Percentiles rank a stretch among this genome's conserved stretches.
Evolutionary conservation across 495 filamentous ascomycete species (phyloP).

Genomic region (Penicillium salamii): DNA sequence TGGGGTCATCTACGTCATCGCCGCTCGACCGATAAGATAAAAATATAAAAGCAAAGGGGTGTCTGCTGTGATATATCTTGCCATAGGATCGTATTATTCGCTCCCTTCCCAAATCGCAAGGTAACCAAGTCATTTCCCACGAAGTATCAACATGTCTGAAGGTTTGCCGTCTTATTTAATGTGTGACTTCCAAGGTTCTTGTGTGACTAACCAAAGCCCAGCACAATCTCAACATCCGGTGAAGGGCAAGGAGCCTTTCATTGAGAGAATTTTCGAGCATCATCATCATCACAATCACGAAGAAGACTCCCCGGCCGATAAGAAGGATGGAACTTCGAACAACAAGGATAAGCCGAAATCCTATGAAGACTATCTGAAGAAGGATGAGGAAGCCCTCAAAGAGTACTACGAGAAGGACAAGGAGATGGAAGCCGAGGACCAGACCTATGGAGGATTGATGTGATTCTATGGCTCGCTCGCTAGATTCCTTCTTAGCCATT

Average conservation of each 20-base stretch:
- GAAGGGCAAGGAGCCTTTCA: not conserved
- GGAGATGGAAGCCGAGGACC: not conserved
- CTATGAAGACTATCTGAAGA: not conserved
- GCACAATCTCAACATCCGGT: not conserved
- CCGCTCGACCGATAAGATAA: not conserved
- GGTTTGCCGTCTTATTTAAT: not conserved
- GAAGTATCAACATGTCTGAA: not conserved
- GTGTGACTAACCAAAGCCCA: not conserved
- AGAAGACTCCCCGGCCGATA: not conserved
- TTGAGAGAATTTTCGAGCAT: slow-evolving; percentile 1
- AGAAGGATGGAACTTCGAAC: not conserved
- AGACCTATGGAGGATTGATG: slow-evolving; percentile 1
- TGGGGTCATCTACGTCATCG: not conserved
- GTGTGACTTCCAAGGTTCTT: not conserved
- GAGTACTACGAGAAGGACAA: not conserved
- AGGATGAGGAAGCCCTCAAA: slow-evolving; percentile 1
- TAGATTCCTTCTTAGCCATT: not conserved
- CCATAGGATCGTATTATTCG: not conserved
- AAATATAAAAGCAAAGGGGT: not conserved
- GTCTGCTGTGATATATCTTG: not conserved
- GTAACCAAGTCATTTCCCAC: not conserved
- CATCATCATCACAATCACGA: not conserved
- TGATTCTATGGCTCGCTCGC: not conserved
- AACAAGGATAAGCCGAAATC: not conserved
- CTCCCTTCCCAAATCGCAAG: not conserved